Evolutionary conservation across 148 eudicot species (phyloP), one percentile per base, ranked within the genome.

Genomic region (Rhododendron williamsianum): DNA sequence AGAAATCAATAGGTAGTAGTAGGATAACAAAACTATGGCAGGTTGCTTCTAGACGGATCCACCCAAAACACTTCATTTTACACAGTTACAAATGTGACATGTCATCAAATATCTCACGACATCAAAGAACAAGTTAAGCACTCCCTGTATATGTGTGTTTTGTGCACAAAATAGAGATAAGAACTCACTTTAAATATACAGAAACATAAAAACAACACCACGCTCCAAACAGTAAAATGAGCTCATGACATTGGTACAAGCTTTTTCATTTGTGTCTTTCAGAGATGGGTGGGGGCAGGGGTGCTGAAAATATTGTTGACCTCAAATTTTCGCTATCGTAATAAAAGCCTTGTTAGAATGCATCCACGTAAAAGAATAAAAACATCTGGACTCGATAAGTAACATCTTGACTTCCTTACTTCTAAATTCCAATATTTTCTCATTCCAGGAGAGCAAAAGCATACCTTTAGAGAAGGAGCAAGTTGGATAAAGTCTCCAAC

Each of bases 401-500:
- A 38, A 38, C 6, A 38, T 38, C 43, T 38, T 38, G 43, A 38
- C 43, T 38, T 38, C 6, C 43, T 38, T 38, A 38, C 43, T 38
- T 38, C 43, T 38, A 38, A 38, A 38, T 38, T 38, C 43, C 43
- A 38, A 38, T 38, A 83, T 43, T 71, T 69, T 69, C 56, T 13
- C 56, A 71, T 35, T 16, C n/a, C 12, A 41, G 15, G 2, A 4
- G 76, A 35, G 85, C 7, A 89, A 35, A 76, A 78, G 8, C 27
- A 60, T 86, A 91, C 91, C 93, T 91, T 90, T 30, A 90, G 81
- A 72, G 89, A 67, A 52, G 89, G 91, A 19, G 91, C 90, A 10
- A 91, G 90, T 81, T 90, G 88, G 84, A 88, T 81, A 91, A 91
- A 91, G 86, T 91, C 91, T 76, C 93, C 93, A 6, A 88, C 88